A percentile compares a stretch with the other conserved stretches of the same genome.
phyloP scores from a whole-genome alignment of 495 filamentous ascomycete species.

The Penicillium herquei region DNA sequence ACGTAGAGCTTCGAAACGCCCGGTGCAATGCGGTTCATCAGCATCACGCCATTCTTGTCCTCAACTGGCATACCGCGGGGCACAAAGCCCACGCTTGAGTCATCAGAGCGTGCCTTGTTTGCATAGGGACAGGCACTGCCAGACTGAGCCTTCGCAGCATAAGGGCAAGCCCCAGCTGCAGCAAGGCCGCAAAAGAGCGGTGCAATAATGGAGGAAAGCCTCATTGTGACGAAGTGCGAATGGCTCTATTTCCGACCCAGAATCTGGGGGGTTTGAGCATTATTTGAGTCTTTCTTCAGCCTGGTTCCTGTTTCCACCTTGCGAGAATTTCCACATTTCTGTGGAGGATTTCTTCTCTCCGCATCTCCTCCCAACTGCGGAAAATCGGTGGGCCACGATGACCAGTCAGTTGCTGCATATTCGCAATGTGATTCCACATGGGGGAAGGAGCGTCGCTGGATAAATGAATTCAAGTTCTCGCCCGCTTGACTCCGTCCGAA shows the following conservation, averaged over 20 bases:
- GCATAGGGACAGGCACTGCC: background rate
- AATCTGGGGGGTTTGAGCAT: background rate
- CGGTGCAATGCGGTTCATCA: constrained; percentile 27
- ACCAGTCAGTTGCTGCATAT: background rate
- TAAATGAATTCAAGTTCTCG: background rate
- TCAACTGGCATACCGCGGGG: background rate
- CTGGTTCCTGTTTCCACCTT: background rate
- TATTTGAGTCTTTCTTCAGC: background rate
- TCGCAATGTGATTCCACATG: background rate
- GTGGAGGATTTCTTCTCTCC: background rate
- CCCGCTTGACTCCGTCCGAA: background rate
- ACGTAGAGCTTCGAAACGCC: constrained; percentile 21
- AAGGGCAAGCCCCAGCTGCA: background rate
- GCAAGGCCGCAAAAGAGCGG: background rate
- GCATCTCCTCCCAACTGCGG: background rate
- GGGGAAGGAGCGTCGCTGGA: background rate
- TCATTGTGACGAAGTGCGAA: background rate
- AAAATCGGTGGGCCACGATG: background rate
- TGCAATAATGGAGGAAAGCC: background rate
- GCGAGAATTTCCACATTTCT: background rate
- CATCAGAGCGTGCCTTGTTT: background rate
- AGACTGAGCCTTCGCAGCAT: background rate
- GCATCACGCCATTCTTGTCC: constrained; percentile 17
- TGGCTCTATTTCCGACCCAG: background rate
- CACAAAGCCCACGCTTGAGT: background rate